Evolutionary conservation across 2,329 filamentous ascomycete genomes (phyloP).

Genomic region (Fusarium sp.): DNA sequence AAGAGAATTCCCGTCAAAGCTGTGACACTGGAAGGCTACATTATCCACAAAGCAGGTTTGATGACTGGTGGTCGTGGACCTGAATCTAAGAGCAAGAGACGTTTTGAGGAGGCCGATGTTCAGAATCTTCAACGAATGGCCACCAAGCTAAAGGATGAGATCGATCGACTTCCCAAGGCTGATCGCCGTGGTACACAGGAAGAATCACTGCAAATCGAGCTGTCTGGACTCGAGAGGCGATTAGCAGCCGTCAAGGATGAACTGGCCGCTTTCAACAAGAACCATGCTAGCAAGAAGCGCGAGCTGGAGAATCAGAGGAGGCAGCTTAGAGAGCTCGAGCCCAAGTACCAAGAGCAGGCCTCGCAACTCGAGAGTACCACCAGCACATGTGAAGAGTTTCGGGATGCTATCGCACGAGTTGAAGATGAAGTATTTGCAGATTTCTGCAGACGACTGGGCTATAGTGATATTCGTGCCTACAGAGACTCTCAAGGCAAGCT

Average conservation of each 20-base stretch:
- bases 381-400: slow-evolving; percentile 65
- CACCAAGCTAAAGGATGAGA: slow-evolving; percentile 80
- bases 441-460: slow-evolving; percentile 90
- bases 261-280: slow-evolving; percentile 81
- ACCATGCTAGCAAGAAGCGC: slow-evolving; percentile 85
- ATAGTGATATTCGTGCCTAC: slow-evolving; percentile 90
- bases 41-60: slow-evolving; percentile 95
- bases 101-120: slow-evolving; percentile 91
- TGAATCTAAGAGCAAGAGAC: slow-evolving; percentile 79
- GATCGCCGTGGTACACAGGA: slow-evolving; percentile 83
- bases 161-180: slow-evolving; percentile 82
- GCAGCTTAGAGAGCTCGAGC: slow-evolving; percentile 80
- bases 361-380: slow-evolving; percentile 73
- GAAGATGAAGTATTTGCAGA: slow-evolving; percentile 88
- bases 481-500: slow-evolving; percentile 92
- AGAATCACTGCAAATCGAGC: slow-evolving; percentile 82
- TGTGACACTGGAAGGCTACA: slow-evolving; percentile 92
- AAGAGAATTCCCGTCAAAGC: slow-evolving; percentile 90
- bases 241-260: slow-evolving; percentile 80
- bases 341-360: slow-evolving; percentile 81
- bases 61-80: slow-evolving; percentile 95
- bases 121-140: slow-evolving; percentile 84
- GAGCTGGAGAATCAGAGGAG: slow-evolving; percentile 80
- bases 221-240: slow-evolving; percentile 83
- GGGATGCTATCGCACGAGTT: slow-evolving; percentile 77